phyloP scores from a whole-genome alignment of 805 yeast genomes.

The Candida nonsorbophila region DNA sequence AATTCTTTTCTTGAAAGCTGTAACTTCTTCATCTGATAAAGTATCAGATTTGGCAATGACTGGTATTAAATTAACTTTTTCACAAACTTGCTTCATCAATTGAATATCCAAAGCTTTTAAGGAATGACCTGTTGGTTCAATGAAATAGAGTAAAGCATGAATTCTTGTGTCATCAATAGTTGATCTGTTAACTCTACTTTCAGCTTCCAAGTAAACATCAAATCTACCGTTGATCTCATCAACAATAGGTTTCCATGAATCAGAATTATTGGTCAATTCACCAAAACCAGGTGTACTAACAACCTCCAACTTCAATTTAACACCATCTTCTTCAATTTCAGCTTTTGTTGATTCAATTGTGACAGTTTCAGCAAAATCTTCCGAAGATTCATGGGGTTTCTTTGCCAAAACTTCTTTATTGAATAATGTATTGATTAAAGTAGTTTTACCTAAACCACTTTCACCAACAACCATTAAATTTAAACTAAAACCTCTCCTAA shows the following conservation, averaged over 20 bases:
- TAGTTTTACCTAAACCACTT: slow-evolving; percentile 88
- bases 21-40: slow-evolving; percentile 79
- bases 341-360: slow-evolving; percentile 20
- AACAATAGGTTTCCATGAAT: slow-evolving; percentile 85
- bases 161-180: slow-evolving; percentile 73
- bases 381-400: slow-evolving; percentile 10
- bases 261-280: slow-evolving; percentile 64
- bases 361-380: slow-evolving; percentile 19
- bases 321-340: slow-evolving; percentile 84
- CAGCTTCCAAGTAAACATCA: slow-evolving; percentile 84
- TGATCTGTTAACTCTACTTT: slow-evolving; percentile 75
- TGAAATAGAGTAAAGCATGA: slow-evolving; percentile 89
- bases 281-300: slow-evolving; percentile 95
- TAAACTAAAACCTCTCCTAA: slow-evolving; percentile 82
- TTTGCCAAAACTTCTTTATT: slow-evolving; percentile 29
- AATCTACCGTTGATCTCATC: slow-evolving; percentile 84
- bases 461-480: slow-evolving; percentile 90
- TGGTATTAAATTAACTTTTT: slow-evolving; percentile 90
- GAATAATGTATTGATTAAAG: slow-evolving; percentile 87
- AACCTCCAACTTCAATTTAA: slow-evolving; percentile 75
- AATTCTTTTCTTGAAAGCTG: slow-evolving; percentile 69
- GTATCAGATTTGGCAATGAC: slow-evolving; percentile 94
- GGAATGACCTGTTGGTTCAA: slow-evolving; percentile 96
- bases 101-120: slow-evolving; percentile 83
- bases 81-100: slow-evolving; percentile 82